Conservation (phyloP, 495 filamentous ascomycete species). For the Neurospora sp. region DNA sequence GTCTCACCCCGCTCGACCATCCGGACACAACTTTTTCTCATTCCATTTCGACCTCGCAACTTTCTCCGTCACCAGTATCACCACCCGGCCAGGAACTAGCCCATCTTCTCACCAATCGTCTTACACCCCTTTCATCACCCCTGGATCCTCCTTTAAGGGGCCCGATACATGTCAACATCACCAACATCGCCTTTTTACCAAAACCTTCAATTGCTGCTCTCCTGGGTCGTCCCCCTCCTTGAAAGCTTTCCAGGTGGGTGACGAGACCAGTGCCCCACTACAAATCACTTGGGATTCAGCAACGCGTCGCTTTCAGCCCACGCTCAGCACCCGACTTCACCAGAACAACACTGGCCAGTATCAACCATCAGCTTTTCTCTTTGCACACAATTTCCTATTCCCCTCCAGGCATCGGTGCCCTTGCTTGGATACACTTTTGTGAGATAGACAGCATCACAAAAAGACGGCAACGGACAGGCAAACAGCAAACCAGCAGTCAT, state of each 20-base stretch:
- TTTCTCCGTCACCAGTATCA: conserved; percentile 21
- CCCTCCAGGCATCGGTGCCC: background rate
- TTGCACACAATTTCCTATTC: background rate
- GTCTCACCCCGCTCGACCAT: conserved; percentile 21
- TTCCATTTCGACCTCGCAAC: background rate
- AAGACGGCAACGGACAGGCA: background rate
- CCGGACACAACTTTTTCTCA: conserved; percentile 2
- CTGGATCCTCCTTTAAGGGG: background rate
- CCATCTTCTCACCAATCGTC: conserved; percentile 19
- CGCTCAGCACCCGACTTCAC: background rate
- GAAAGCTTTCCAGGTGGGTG: background rate
- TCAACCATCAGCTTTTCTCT: background rate
- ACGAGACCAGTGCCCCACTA: background rate
- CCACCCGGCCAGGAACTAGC: conserved; percentile 2
- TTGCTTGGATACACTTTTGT: background rate
- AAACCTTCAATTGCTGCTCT: background rate
- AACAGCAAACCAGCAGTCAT: background rate
- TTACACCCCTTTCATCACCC: conserved; percentile 13
- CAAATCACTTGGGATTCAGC: background rate
- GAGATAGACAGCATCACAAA: background rate
- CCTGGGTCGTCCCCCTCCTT: background rate
- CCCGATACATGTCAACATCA: background rate
- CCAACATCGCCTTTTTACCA: background rate
- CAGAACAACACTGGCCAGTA: background rate
- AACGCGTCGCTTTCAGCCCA: background rate